Conservation (phyloP, 2,329 filamentous ascomycete genomes). For the Tympanopsis confertula region DNA sequence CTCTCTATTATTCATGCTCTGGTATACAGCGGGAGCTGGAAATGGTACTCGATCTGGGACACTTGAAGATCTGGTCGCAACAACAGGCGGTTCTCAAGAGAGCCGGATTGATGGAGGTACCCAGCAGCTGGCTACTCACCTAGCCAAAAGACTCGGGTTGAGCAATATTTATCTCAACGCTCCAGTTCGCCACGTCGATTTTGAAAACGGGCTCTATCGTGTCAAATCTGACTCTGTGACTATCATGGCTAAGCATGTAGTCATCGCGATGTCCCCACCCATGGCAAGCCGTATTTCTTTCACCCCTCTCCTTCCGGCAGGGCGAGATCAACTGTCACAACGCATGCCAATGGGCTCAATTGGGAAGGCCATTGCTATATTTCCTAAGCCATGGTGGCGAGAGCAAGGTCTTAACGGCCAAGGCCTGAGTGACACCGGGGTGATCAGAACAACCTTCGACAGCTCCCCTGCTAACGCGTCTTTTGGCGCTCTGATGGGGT, state of each 20-base stretch:
- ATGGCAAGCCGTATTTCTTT: neutral
- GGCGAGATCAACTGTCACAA: neutral
- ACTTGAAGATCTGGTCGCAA: neutral
- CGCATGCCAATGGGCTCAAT: slow-evolving; percentile 4
- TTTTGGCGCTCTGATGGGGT: slow-evolving; percentile 13
- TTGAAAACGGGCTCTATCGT: neutral
- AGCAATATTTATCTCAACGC: neutral
- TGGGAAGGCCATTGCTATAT: slow-evolving; percentile 7
- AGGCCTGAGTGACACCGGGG: slow-evolving; percentile 7
- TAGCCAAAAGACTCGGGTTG: neutral
- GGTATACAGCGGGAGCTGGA: neutral
- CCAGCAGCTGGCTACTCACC: neutral
- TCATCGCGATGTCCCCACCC: neutral
- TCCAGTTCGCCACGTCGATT: neutral
- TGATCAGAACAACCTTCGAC: slow-evolving; percentile 10
- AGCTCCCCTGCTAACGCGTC: slow-evolving; percentile 8
- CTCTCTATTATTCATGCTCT: neutral
- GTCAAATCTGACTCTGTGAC: neutral
- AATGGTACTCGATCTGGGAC: neutral
- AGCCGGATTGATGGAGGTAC: neutral
- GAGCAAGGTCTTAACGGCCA: slow-evolving; percentile 9
- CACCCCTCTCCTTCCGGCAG: neutral
- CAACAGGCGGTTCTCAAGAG: neutral
- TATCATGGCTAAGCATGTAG: neutral
- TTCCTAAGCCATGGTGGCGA: slow-evolving; percentile 10